A percentile compares a stretch with the other conserved stretches of the same genome.
Evolutionary conservation across 2,329 filamentous ascomycete species (phyloP).

Genomic region (Fusarium napiforme): DNA sequence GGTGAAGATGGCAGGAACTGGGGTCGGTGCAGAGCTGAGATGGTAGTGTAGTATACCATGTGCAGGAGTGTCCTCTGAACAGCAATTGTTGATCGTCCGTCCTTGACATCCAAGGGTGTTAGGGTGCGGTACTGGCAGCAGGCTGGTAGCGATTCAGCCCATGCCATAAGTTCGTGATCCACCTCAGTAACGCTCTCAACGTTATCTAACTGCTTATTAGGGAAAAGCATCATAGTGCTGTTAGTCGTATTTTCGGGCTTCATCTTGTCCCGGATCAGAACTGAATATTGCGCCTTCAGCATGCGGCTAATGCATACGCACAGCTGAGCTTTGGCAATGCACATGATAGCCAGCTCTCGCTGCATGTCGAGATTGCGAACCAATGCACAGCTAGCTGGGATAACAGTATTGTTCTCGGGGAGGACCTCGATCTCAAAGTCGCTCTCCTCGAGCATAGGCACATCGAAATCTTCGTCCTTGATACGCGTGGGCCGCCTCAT

Average conservation of each 20-base stretch:
- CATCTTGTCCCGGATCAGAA: slow-evolving; percentile 84
- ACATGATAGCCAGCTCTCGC: slow-evolving; percentile 83
- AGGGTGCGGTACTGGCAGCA: slow-evolving; percentile 75
- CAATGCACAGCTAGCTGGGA: slow-evolving; percentile 76
- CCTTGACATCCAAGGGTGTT: slow-evolving; percentile 64
- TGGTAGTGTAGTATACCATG: slow-evolving; percentile 92
- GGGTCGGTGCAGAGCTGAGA: slow-evolving; percentile 90
- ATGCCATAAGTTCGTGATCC: slow-evolving; percentile 81
- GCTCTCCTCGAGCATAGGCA: slow-evolving; percentile 84
- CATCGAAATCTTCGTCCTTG: slow-evolving; percentile 92
- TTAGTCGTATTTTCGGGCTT: slow-evolving; percentile 80
- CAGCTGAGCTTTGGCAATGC: slow-evolving; percentile 89
- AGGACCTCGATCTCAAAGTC: slow-evolving; percentile 85
- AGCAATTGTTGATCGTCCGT: slow-evolving; percentile 68
- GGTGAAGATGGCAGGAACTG: slow-evolving; percentile 85
- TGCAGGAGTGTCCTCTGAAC: slow-evolving; percentile 88
- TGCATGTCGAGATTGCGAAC: slow-evolving; percentile 79
- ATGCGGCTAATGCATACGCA: slow-evolving; percentile 91
- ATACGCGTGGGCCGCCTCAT: slow-evolving; percentile 94
- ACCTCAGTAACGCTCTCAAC: slow-evolving; percentile 81
- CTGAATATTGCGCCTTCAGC: slow-evolving; percentile 90
- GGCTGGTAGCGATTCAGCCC: slow-evolving; percentile 77
- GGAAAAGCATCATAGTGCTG: slow-evolving; percentile 87
- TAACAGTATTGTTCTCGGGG: slow-evolving; percentile 73
- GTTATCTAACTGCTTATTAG: slow-evolving; percentile 87